phyloP scores from a whole-genome alignment of 2,329 filamentous ascomycete species.

The Claviceps sp. region DNA sequence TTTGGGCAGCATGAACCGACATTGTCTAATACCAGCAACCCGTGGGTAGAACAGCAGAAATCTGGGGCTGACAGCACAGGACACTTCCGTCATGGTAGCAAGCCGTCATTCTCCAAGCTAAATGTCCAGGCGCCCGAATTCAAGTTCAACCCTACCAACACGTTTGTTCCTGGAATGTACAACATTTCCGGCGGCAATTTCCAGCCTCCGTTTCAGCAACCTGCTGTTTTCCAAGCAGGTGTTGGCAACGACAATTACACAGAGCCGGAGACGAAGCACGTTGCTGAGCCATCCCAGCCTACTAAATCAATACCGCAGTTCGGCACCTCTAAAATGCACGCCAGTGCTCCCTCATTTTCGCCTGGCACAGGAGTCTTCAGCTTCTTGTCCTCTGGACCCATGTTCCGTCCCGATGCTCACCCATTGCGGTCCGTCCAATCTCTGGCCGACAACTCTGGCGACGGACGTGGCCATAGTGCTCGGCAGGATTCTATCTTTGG shows the following conservation, averaged over 20 bases:
- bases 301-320: constrained; percentile 17
- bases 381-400: constrained; percentile 52
- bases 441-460: constrained; percentile 30
- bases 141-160: constrained; percentile 51
- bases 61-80: constrained; percentile 24
- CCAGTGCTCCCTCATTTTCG: constrained; percentile 56
- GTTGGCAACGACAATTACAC: constrained; percentile 2
- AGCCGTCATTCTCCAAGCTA: constrained; percentile 61
- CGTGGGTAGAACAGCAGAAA: constrained; percentile 44
- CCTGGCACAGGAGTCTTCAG: constrained; percentile 53
- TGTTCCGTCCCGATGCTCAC: constrained; percentile 65
- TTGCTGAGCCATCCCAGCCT: constrained; percentile 8
- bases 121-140: constrained; percentile 88
- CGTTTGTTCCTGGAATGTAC: constrained; percentile 36
- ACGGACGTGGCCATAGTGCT: constrained; percentile 30
- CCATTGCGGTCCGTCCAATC: constrained; percentile 53
- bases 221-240: constrained; percentile 31
- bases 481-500: constrained; percentile 49
- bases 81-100: constrained; percentile 47
- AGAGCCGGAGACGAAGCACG: background rate
- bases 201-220: constrained; percentile 32
- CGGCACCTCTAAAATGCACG: constrained; percentile 46
- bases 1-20: constrained; percentile 38
- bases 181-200: constrained; percentile 32
- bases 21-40: constrained; percentile 46